phyloP scores from a whole-genome alignment of 2,329 filamentous ascomycete genomes.

The Rachicladosporium sp. region DNA sequence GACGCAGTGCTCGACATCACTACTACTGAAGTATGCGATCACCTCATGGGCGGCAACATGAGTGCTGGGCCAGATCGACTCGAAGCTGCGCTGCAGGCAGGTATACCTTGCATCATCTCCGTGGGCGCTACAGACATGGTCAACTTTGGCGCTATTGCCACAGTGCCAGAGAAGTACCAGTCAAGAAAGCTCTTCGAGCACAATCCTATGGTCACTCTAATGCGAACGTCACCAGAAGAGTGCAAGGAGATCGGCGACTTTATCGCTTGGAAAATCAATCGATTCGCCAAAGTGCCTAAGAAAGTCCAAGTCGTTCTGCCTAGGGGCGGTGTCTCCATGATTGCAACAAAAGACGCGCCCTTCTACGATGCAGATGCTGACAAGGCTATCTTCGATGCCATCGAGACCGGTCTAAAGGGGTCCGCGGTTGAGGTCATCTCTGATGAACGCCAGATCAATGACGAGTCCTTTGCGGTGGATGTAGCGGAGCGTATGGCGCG shows the following conservation, averaged over 20 bases:
- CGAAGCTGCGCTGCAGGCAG: conserved; percentile 42
- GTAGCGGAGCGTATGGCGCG: conserved; percentile 28
- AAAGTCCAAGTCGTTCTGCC: conserved; percentile 48
- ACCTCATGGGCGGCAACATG: conserved; percentile 51
- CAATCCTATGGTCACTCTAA: conserved; percentile 53
- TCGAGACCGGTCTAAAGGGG: conserved; percentile 38
- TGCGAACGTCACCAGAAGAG: conserved; percentile 51
- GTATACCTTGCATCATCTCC: conserved; percentile 45
- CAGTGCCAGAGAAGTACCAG: conserved; percentile 44
- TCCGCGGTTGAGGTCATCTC: conserved; percentile 41
- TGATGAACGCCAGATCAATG: conserved; percentile 43
- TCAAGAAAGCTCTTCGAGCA: conserved; percentile 47
- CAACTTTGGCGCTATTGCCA: conserved; percentile 48
- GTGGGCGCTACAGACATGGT: conserved; percentile 45
- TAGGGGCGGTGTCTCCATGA: conserved; percentile 47
- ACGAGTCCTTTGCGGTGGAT: conserved; percentile 37
- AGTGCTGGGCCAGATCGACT: conserved; percentile 46
- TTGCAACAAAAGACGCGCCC: conserved; percentile 40
- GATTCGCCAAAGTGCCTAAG: conserved; percentile 26
- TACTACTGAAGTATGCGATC: conserved; percentile 56
- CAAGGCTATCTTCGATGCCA: conserved; percentile 31
- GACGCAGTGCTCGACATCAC: conserved; percentile 60
- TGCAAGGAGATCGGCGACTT: conserved; percentile 42
- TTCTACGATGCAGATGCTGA: conserved; percentile 43
- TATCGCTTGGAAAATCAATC: conserved; percentile 42